Evolutionary conservation across 2,329 filamentous ascomycete species (phyloP), one percentile per base, ranked within the genome.

Genomic region (Dactylellina parvicollis): DNA sequence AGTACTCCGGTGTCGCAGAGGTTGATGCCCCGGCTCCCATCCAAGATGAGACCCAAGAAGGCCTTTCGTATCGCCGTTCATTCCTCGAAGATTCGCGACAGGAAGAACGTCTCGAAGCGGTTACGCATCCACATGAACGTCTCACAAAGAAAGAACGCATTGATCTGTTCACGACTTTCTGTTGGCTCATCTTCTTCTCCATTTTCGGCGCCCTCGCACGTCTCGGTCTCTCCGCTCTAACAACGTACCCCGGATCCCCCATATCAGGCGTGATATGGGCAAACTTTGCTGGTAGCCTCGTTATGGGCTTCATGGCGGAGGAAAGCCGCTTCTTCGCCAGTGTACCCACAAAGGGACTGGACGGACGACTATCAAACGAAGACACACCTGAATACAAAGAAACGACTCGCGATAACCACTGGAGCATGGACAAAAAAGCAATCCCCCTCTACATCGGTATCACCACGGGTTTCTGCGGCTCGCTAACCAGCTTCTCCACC

Each of bases 391-490:
- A 28, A n/a, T 4, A 83, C 83, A 3, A 85, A 84, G 76, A 86
- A 5, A 20, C 24, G 14, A 24, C 22, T 1, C 8, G 36, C 16
- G 32, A 65, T 24, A 50, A 56, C 20, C 61, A 67, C 55, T 74
- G 70, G 70, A 73, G 55, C 28, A 42, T 57, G 16, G 74, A 74
- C 12, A 96, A 96, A 79, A 96, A 96, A 82, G 91, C 90, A 0
- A 90, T 96, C 26, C 93, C 94, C 0, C 83, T 96, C 0, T 96
- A 96, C 79, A 90, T 96, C 69, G 93, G 91, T 55, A 86, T 97
- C 4, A 87, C 91, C 0, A 96, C 90, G 0, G 94, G 90, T 9
- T 95, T 95, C 80, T 96, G 92, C 78, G 92, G 94, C 74, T 93
- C 90, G 76, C 91, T 95, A 78, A 97, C 93, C 0, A 93, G 90